Conservation (phyloP, 2,329 filamentous ascomycete genomes). For the Fulvia fulva region DNA sequence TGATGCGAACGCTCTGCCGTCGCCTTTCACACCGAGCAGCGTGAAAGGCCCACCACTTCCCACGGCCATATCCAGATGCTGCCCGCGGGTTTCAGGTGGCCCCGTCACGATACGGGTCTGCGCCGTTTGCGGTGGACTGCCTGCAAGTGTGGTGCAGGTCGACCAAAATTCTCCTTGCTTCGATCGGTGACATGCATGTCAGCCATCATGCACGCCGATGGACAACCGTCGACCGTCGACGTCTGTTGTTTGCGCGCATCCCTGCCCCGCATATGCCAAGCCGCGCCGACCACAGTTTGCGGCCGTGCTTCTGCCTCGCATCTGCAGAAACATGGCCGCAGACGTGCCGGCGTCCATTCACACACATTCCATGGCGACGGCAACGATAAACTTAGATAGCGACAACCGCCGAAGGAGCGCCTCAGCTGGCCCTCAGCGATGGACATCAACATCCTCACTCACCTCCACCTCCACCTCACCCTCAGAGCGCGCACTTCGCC, state of each 20-base stretch:
- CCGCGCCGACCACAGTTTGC: constrained; percentile 1
- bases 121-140: constrained; percentile 12
- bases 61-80: constrained; percentile 4
- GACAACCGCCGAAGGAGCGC: neutral
- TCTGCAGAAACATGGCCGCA: constrained; percentile 8
- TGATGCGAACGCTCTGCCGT: constrained; percentile 2
- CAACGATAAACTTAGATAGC: constrained; percentile 14
- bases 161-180: constrained; percentile 24
- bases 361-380: constrained; percentile 20
- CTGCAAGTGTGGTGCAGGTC: constrained; percentile 19
- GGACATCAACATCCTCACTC: neutral
- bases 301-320: neutral
- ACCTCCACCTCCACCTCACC: neutral
- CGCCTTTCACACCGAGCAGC: constrained; percentile 16
- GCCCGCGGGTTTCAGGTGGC: constrained; percentile 17
- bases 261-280: constrained; percentile 3
- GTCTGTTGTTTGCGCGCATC: constrained; percentile 2
- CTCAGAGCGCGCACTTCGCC: neutral
- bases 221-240: constrained; percentile 13
- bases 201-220: constrained; percentile 24
- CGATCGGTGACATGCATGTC: constrained; percentile 25
- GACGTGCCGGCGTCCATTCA: constrained; percentile 4
- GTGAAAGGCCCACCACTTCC: no score
- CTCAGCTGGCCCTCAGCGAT: neutral
- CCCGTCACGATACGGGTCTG: constrained; percentile 7